phyloP scores from a whole-genome alignment of 2,329 filamentous ascomycete genomes.

The Neonectria faginata region DNA sequence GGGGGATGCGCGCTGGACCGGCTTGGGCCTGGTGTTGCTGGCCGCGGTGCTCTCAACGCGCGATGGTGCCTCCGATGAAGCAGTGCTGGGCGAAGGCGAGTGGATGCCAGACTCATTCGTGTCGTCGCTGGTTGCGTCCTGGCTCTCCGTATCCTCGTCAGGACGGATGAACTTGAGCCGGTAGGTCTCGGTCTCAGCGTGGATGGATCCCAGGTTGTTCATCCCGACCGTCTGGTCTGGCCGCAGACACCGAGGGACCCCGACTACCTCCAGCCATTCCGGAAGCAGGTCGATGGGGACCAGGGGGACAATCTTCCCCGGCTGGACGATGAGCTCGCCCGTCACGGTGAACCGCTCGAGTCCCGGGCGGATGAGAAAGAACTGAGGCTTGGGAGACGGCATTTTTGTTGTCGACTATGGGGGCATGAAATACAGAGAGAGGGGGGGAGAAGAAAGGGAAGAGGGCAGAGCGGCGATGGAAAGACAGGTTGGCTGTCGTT shows the following conservation, averaged over 20 bases:
- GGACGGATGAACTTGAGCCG: constrained; percentile 32
- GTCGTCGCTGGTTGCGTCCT: background rate
- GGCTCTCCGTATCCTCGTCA: constrained; percentile 9
- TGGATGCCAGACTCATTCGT: constrained; percentile 15
- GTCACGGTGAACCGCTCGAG: constrained; percentile 37
- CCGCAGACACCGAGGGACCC: constrained; percentile 57
- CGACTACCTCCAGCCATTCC: constrained; percentile 56
- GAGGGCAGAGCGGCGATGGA: background rate
- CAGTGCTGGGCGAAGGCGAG: constrained; percentile 7
- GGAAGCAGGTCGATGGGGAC: constrained; percentile 66
- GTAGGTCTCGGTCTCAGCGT: constrained; percentile 37
- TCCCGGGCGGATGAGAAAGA: constrained; percentile 59
- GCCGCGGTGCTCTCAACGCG: background rate
- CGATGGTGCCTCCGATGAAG: background rate
- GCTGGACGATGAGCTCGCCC: constrained; percentile 40
- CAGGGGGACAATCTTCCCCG: constrained; percentile 61
- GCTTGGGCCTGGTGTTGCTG: constrained; percentile 6
- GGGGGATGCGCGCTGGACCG: constrained; percentile 1
- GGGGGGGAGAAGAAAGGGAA: too few species aligned
- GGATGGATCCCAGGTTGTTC: constrained; percentile 52
- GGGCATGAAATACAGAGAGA: background rate
- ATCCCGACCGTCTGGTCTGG: constrained; percentile 54
- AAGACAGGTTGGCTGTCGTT: background rate
- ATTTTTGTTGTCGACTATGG: constrained; percentile 25
- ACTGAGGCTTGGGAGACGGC: constrained; percentile 41